Conservation (phyloP, 495 filamentous ascomycete genomes). For the Aspergillus hancockii region DNA sequence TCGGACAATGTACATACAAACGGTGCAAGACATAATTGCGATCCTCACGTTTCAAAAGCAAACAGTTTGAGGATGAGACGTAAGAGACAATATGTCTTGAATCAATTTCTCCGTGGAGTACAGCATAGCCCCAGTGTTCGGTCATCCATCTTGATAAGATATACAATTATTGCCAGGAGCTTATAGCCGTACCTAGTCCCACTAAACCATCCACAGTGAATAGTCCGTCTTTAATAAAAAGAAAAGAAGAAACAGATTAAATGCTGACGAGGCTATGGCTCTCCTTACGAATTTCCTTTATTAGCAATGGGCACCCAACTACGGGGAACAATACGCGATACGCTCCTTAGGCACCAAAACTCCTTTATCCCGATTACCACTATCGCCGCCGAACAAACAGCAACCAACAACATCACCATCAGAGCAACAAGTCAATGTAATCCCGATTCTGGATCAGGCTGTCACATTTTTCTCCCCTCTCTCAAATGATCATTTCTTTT, state of each 20-base stretch:
- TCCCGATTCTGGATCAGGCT: background rate
- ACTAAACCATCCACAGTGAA: background rate
- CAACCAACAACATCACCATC: background rate
- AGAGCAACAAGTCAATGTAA: background rate
- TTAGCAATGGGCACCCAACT: background rate
- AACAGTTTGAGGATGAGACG: background rate
- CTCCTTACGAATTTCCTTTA: background rate
- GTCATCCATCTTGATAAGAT: conserved; percentile 5
- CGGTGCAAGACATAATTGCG: conserved; percentile 6
- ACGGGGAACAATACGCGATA: background rate
- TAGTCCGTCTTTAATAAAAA: background rate
- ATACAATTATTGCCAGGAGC: conserved; percentile 3
- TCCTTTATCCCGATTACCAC: background rate
- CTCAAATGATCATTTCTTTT: background rate
- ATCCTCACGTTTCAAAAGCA: conserved; percentile 5
- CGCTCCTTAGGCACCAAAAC: background rate
- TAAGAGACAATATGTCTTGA: background rate
- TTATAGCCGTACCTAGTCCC: conserved; percentile 1
- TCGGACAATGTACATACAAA: conserved; percentile 4
- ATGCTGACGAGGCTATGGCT: background rate
- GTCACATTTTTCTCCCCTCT: background rate
- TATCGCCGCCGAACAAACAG: background rate
- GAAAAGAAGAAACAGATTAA: background rate
- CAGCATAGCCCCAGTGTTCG: conserved; percentile 3
- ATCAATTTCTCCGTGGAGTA: background rate